These are phyloP conservation scores for Corrigiola litoralis DNA, from an alignment of 179 eudicot species.

Conservation along the genomic window DNA sequence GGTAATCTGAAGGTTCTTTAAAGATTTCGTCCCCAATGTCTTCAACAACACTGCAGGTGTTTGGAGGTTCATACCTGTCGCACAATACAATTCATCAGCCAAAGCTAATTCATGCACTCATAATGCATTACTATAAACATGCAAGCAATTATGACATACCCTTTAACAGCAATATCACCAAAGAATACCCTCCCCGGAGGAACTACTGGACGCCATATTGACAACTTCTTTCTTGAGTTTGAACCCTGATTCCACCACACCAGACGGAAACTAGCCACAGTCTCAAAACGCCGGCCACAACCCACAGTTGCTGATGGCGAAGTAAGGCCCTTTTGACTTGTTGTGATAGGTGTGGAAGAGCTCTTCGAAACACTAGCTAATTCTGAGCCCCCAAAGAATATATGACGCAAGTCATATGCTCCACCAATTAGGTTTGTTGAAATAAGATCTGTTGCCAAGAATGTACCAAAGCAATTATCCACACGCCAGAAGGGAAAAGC, in stretches of 20 bases:
- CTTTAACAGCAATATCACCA: constrained; percentile 91
- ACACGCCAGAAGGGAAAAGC: constrained; percentile 82
- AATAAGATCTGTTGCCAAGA: constrained; percentile 72
- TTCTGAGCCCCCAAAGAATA: constrained; percentile 50
- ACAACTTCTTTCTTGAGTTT: constrained; percentile 66
- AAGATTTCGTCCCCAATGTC: constrained; percentile 70
- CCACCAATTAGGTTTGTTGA: constrained; percentile 46
- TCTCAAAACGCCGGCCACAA: constrained; percentile 54
- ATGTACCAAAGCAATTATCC: constrained; percentile 82
- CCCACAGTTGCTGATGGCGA: constrained; percentile 39
- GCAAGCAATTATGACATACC: constrained; percentile 41
- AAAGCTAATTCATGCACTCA: constrained; percentile 6
- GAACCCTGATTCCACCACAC: constrained; percentile 98
- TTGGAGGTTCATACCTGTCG: constrained; percentile 88
- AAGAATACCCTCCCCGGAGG: constrained; percentile 86
- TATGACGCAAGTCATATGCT: constrained; percentile 81
- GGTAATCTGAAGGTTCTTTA: constrained; percentile 60
- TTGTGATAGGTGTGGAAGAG: constrained; percentile 22
- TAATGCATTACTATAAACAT: no score
- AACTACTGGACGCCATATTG: constrained; percentile 94
- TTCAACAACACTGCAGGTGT: constrained; percentile 68
- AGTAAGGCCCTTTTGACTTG: constrained; percentile 27
- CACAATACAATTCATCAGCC: constrained; percentile 10
- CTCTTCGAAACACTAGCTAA: constrained; percentile 26
- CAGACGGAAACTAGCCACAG: constrained; percentile 69